phyloP scores from a whole-genome alignment of 495 filamentous ascomycete genomes.

The Xylaria curta region DNA sequence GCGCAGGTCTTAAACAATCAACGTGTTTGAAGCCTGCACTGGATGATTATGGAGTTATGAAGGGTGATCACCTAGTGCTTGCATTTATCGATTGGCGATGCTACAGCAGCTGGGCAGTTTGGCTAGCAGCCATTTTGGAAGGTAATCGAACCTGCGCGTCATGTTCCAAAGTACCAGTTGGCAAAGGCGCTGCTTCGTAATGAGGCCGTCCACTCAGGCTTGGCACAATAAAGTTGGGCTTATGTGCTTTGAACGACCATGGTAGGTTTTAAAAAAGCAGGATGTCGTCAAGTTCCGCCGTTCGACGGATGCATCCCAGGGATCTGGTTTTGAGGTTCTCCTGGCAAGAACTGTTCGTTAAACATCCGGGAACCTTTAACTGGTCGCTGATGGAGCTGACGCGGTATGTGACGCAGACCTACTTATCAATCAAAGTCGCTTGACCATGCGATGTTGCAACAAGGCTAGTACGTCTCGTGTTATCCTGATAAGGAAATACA shows the following conservation, averaged over 20 bases:
- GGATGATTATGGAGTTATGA: neutral
- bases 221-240: slow-evolving; percentile 2
- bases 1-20: neutral
- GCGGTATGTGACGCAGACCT: slow-evolving; percentile 19
- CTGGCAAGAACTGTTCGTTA: neutral
- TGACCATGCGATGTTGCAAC: neutral
- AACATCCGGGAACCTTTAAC: neutral
- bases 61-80: neutral
- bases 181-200: neutral
- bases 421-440: neutral
- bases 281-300: neutral
- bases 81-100: neutral
- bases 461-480: neutral
- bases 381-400: slow-evolving; percentile 15
- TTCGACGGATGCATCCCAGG: neutral
- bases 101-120: neutral
- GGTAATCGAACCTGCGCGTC: neutral
- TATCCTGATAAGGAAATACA: neutral
- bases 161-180: slow-evolving; percentile 5
- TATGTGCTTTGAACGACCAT: neutral
- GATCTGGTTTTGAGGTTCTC: neutral
- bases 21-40: neutral
- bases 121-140: neutral
- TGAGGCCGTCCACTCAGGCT: neutral
- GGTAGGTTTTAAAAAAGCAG: neutral